Evolutionary conservation across 2,329 filamentous ascomycete genomes (phyloP).

Genomic region (Leptographium flavum): DNA sequence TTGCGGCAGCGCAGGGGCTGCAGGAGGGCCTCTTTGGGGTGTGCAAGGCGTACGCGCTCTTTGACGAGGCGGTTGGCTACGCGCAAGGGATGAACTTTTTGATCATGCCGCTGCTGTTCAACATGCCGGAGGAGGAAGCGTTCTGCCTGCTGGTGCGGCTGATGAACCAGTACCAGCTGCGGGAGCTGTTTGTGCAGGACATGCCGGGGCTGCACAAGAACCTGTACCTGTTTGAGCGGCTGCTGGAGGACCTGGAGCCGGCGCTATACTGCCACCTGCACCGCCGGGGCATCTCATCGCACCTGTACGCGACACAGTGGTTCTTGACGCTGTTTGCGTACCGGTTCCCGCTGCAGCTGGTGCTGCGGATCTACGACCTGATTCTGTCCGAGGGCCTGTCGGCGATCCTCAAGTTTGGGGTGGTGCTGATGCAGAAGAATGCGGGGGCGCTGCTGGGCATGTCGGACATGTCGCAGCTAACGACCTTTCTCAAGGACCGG

Average conservation of each 20-base stretch:
- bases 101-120: slow-evolving; percentile 91
- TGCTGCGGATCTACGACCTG: slow-evolving; percentile 90
- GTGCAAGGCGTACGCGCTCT: slow-evolving; percentile 94
- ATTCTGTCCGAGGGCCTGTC: slow-evolving; percentile 87
- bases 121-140: slow-evolving; percentile 95
- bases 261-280: slow-evolving; percentile 89
- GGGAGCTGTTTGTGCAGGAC: slow-evolving; percentile 85
- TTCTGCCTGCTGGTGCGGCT: slow-evolving; percentile 85
- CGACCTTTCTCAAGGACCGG: slow-evolving; percentile 81
- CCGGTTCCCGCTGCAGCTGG: slow-evolving; percentile 88
- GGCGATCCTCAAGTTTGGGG: slow-evolving; percentile 86
- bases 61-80: slow-evolving; percentile 88
- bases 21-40: slow-evolving; percentile 91
- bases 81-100: slow-evolving; percentile 99
- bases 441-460: slow-evolving; percentile 61
- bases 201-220: slow-evolving; percentile 93
- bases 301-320: slow-evolving; percentile 97
- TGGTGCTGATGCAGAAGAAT: slow-evolving; percentile 95
- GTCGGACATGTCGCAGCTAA: slow-evolving; percentile 82
- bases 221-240: slow-evolving; percentile 85
- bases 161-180: slow-evolving; percentile 92
- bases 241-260: slow-evolving; percentile 87
- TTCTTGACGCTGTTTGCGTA: slow-evolving; percentile 98
- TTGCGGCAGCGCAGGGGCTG: slow-evolving; percentile 75
- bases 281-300: slow-evolving; percentile 72